Evolutionary conservation across 108 stramenopile genomes (phyloP).

Genomic region (Aurantiochytrium sp.): DNA sequence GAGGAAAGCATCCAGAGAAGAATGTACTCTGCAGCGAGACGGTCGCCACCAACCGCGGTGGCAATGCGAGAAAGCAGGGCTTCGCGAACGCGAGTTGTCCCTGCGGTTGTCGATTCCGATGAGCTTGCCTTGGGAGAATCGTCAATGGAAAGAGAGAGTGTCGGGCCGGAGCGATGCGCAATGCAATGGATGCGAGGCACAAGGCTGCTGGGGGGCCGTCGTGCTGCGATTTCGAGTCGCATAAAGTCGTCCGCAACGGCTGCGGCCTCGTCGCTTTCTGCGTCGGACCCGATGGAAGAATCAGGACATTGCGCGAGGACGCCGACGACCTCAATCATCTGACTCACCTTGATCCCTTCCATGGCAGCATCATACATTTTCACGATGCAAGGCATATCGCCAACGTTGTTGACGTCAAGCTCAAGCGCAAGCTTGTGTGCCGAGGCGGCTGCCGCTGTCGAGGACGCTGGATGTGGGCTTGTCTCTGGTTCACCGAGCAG

Average conservation of each 20-base stretch:
- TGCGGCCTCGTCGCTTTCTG: neutral
- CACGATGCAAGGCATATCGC: conserved; percentile 26
- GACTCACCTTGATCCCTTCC: neutral
- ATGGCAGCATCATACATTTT: conserved; percentile 23
- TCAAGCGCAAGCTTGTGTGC: neutral
- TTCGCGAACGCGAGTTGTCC: neutral
- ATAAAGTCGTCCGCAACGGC: neutral
- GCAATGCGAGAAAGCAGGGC: neutral
- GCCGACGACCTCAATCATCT: neutral
- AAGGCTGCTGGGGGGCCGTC: neutral
- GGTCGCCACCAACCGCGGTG: neutral
- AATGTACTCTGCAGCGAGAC: neutral
- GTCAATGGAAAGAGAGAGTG: no score
- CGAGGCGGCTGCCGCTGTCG: no score
- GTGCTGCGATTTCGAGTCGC: neutral
- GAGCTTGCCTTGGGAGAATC: no score
- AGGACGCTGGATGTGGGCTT: no score
- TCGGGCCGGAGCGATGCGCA: neutral
- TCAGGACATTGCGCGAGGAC: neutral
- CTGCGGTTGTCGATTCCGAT: neutral
- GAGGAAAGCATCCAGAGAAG: neutral
- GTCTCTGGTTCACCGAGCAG: neutral
- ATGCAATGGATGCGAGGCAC: neutral
- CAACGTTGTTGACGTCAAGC: neutral
- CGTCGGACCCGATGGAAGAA: neutral